Conservation (phyloP, 768 basidiomycete species). For the Calocera viscosa region DNA sequence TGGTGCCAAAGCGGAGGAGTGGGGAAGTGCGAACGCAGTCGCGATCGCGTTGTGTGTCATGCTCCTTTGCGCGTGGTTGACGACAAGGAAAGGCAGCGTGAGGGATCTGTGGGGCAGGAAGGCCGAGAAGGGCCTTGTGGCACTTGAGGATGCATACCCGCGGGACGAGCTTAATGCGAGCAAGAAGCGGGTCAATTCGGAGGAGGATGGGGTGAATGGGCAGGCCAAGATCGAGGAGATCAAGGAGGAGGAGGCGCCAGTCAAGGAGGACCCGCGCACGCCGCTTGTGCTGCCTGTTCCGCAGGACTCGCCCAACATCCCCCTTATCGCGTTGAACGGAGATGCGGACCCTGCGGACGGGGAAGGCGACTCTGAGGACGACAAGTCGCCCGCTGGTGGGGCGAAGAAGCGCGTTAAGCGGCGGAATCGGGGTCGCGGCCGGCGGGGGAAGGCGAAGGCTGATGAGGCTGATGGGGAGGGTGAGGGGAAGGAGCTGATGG, state of each 20-base stretch:
- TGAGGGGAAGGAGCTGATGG: conserved; percentile 21
- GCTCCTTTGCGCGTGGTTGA: not conserved
- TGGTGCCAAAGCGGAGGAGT: not conserved
- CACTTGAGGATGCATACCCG: not conserved
- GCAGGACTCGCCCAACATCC: not conserved
- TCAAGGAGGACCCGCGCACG: not conserved
- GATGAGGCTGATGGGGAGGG: conserved; percentile 17
- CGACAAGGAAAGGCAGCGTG: not conserved
- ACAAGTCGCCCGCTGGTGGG: conserved; percentile 38
- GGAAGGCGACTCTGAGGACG: conserved; percentile 22
- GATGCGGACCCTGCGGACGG: not conserved
- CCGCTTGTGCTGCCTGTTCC: not conserved
- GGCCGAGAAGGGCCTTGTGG: not conserved
- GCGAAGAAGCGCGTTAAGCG: conserved; percentile 29
- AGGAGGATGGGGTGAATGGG: not conserved
- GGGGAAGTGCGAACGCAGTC: not conserved
- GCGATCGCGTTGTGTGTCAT: not conserved
- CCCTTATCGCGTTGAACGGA: not conserved
- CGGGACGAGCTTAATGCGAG: not conserved
- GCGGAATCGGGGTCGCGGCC: conserved; percentile 20
- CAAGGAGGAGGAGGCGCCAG: not conserved
- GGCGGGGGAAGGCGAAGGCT: conserved; percentile 40
- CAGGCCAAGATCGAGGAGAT: not conserved
- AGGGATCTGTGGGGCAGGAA: conserved; percentile 3
- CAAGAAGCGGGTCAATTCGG: not conserved